phyloP scores from a whole-genome alignment of 2,329 filamentous ascomycete genomes.

The Cordyceps pruinosa region DNA sequence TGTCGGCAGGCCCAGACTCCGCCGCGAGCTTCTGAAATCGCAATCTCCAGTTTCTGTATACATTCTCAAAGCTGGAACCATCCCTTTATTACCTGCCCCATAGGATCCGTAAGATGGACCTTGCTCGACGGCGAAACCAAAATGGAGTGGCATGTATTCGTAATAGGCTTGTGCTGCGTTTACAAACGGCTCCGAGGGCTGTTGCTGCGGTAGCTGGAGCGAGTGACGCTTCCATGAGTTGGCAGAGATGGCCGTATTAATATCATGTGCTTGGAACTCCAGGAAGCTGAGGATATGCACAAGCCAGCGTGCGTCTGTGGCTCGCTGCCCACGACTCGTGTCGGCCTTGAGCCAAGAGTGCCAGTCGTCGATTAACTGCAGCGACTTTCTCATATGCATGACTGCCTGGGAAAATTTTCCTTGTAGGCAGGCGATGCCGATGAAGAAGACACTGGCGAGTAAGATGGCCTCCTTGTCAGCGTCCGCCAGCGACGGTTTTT shows the following conservation, averaged over 20 bases:
- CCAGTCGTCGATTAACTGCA: conserved; percentile 14
- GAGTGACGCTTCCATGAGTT: background rate
- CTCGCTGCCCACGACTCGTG: background rate
- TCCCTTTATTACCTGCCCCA: background rate
- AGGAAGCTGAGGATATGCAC: conserved; percentile 13
- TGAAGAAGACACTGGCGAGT: conserved; percentile 12
- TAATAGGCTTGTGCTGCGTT: conserved; percentile 6
- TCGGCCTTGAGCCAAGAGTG: conserved; percentile 11
- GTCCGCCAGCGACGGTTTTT: background rate
- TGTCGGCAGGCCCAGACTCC: background rate
- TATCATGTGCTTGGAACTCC: conserved; percentile 10
- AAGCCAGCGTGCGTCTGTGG: conserved; percentile 9
- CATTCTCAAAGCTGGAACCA: conserved; percentile 1
- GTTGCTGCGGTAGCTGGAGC: background rate
- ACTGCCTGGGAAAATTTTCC: conserved; percentile 10
- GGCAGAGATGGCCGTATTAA: background rate
- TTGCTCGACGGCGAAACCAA: background rate
- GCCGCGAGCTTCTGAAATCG: conserved; percentile 8
- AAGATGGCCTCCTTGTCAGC: conserved; percentile 13
- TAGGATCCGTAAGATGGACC: background rate
- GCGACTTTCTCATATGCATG: conserved; percentile 11
- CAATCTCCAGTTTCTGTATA: conserved; percentile 9
- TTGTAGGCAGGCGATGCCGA: conserved; percentile 12
- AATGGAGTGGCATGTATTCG: conserved; percentile 5
- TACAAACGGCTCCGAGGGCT: background rate